Evolutionary conservation across 768 basidiomycete genomes (phyloP), one percentile per base, ranked within the genome.

Genomic region (Xanthoconium purpureum): DNA sequence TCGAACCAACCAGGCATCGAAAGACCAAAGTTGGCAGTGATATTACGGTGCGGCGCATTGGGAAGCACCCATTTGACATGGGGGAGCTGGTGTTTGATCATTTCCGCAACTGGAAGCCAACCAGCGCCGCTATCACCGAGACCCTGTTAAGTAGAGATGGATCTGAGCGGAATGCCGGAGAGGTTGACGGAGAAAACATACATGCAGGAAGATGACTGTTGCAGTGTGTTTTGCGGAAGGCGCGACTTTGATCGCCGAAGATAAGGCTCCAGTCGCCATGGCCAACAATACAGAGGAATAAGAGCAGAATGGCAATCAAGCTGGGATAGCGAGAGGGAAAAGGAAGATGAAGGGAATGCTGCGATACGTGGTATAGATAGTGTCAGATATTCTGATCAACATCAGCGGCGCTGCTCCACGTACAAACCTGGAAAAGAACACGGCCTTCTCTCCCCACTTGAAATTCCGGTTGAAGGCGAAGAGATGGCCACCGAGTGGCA

Each of bases 151-250:
- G 51, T 28, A 33, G 18, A 33, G 17, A 6, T 40, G 13, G 42
- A 54, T 33, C 42, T 44, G 52, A 59, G 57, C 32, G 13, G 6
- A 51, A 54, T 30, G 45, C 20, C 44, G 33, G 61, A 14, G 15
- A 42, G 15, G 14, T 5, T 15, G 32, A 30, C 15, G 24, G 38
- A 42, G 20, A 48, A 46, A 49, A 48, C 88, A 63, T 69, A 93
- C 93, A 79, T 96, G 94, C 37, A 92, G 73, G 71, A 95, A 93
- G 65, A 96, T 88, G 60, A 96, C 83, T 0, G 91, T 94, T 10
- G 91, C 89, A 8, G 89, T 86, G 71, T 96, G 94, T 60, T 80
- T 84, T 38, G 75, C 65, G 37, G 74, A 65, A 8, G 90, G 77
- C 37, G 88, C 75, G 29, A 78, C 75, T 60, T 87, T 35, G 9